Evolutionary conservation across 306 rosid species (phyloP).

Genomic region (Hippophae gyantsensis): DNA sequence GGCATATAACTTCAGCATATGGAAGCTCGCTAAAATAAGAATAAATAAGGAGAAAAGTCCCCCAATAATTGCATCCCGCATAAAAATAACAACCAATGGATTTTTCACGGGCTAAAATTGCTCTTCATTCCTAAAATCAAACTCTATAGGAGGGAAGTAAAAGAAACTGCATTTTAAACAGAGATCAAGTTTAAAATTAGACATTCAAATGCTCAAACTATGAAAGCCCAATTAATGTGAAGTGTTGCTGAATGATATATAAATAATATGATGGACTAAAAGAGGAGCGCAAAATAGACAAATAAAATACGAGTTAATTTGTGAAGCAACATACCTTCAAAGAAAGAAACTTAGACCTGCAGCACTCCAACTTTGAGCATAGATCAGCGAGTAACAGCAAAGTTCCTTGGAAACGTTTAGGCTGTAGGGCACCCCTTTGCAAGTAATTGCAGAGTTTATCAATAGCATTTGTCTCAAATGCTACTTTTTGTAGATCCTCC

Average conservation of each 20-base stretch:
- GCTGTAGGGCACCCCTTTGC: slow-evolving; percentile 37
- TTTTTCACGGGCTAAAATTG: background rate
- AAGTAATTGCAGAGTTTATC: slow-evolving; percentile 63
- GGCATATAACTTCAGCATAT: too few relatives aligned
- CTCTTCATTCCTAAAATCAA: background rate
- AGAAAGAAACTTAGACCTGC: slow-evolving; percentile 70
- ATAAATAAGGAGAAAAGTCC: too few relatives aligned
- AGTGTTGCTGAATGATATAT: slow-evolving; percentile 9
- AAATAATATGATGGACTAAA: slow-evolving; percentile 11
- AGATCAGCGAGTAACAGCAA: slow-evolving; percentile 69
- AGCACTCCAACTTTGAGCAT: slow-evolving; percentile 91
- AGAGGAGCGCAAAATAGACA: slow-evolving; percentile 1
- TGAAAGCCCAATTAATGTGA: too few relatives aligned
- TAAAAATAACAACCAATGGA: too few relatives aligned
- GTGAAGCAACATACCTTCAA: slow-evolving; percentile 56
- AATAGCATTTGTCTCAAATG: slow-evolving; percentile 87
- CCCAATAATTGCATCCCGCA: too few relatives aligned
- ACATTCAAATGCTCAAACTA: too few relatives aligned
- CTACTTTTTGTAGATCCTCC: slow-evolving; percentile 80
- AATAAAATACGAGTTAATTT: slow-evolving; percentile 9
- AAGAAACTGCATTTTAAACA: background rate
- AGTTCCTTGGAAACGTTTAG: slow-evolving; percentile 75
- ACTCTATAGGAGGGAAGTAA: background rate
- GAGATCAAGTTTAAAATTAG: too few relatives aligned
- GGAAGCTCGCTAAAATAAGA: too few relatives aligned